Percentiles rank a stretch among this genome's conserved stretches.
Evolutionary conservation across 106 monocot species (phyloP).

Genomic region (Dendrobium officinale): DNA sequence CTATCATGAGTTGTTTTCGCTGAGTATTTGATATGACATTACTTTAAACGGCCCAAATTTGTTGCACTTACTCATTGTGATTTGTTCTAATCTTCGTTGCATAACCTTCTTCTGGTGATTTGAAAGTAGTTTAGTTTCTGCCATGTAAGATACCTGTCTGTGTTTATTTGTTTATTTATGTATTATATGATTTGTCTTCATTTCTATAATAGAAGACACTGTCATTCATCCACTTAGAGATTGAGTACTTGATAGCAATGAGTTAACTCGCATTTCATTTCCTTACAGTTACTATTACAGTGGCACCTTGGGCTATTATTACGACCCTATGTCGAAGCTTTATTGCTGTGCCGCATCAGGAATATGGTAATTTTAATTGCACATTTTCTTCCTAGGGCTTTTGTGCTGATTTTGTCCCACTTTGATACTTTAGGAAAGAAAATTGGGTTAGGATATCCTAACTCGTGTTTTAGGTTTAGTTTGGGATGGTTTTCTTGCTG

Average conservation of each 20-base stretch:
- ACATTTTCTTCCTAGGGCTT: not conserved
- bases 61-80: too few species aligned
- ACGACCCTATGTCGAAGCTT: slow-evolving; percentile 61
- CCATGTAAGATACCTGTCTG: too few species aligned
- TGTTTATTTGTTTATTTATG: too few species aligned
- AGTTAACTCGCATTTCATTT: not conserved
- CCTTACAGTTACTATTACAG: slow-evolving; percentile 84
- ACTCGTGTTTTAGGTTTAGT: too few species aligned
- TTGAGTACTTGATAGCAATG: not conserved
- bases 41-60: not conserved
- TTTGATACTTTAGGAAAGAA: too few species aligned
- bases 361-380: slow-evolving; percentile 56
- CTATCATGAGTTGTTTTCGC: not conserved
- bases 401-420: not conserved
- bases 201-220: not conserved
- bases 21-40: not conserved
- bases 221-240: not conserved
- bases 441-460: too few species aligned
- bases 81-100: too few species aligned
- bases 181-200: not conserved
- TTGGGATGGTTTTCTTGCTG: too few species aligned
- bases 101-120: too few species aligned
- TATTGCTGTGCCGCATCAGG: slow-evolving; percentile 81
- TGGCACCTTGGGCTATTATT: slow-evolving; percentile 82
- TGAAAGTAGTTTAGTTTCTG: too few species aligned